Conservation (phyloP, 2,329 filamentous ascomycete genomes). For the Neocatenulostroma microsporum region DNA sequence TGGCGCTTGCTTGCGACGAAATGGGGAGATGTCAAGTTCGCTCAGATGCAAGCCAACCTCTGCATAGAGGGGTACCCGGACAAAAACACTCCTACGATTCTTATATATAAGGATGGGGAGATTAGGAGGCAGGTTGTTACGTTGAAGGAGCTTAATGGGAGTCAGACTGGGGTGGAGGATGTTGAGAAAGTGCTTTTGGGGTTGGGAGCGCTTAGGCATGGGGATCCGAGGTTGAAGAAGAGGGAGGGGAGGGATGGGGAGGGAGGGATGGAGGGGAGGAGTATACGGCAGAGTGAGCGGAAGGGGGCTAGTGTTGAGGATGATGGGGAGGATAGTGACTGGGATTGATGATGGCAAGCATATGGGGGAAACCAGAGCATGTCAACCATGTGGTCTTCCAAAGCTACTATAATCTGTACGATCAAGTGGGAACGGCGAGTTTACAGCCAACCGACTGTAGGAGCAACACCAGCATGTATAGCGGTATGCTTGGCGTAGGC, state of each 20-base stretch:
- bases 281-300: constrained; percentile 2
- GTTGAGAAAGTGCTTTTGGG: constrained; percentile 76
- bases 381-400: too few relatives aligned
- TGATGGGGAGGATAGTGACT: constrained; percentile 46
- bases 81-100: constrained; percentile 83
- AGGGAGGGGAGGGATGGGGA: constrained; percentile 32
- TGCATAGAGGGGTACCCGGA: constrained; percentile 97
- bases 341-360: too few relatives aligned
- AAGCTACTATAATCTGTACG: too few relatives aligned
- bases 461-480: too few relatives aligned
- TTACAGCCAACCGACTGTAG: too few relatives aligned
- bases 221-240: constrained; percentile 62
- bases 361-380: too few relatives aligned
- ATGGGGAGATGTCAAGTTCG: constrained; percentile 95
- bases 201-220: constrained; percentile 68
- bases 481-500: too few relatives aligned
- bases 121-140: constrained; percentile 92
- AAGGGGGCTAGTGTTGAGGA: constrained; percentile 23
- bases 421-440: too few relatives aligned
- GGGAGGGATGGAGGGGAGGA: not conserved
- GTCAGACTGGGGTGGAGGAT: constrained; percentile 58
- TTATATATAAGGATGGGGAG: constrained; percentile 87
- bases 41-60: constrained; percentile 83
- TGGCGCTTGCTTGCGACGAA: constrained; percentile 78
- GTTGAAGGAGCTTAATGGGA: constrained; percentile 67